Evolutionary conservation across 1,284 basidiomycete species (phyloP), one percentile per base, ranked within the genome.

Genomic region (Gymnopus androsaceus): DNA sequence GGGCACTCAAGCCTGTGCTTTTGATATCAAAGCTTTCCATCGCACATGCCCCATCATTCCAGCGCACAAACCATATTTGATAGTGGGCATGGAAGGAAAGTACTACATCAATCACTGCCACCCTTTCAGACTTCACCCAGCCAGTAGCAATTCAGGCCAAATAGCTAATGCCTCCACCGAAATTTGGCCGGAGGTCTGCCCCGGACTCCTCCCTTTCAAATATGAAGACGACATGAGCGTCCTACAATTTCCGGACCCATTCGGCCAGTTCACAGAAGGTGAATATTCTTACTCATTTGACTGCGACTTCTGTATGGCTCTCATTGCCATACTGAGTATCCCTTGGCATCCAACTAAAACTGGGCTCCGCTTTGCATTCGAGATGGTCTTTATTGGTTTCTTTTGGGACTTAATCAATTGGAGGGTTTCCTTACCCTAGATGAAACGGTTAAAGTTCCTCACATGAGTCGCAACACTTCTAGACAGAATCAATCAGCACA

Each of bases 91-190:
- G 1, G 48, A 48, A 12, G 58, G 56, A 1, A 23, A 50, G 6
- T 72, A 68, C 56, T 71, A 59, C 40, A 56, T 66, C 15, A 65
- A 72, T 44, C 64, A 72, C 34, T 56, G 41, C 42, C 50, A 56
- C 25, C 68, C 67, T 0, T 73, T 73, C 47, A 66, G 71, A 1
- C 38, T 57, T 3, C 30, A 63, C 0, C 64, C 66, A 0, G 62
- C 67, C 0, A 63, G 65, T 9, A 71, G 72, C 25, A 63, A 70
- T n/a, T 61, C 69, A 0, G 72, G 72, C 1, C 67, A 67, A 59
- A 63, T 70, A n/a, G 63, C 63, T 7, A 69, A 72, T 48, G 65
- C 66, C 0, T 54, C 57, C 1, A 58, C 70, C 2, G 67, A 68
- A 27, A 69, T 75, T 11, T 64, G 70, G 59, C 51, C n/a, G n/a